These are phyloP conservation scores for Cutaneotrichosporon cavernicola DNA, from an alignment of 1,284 basidiomycete genomes.

Conservation along the genomic window DNA sequence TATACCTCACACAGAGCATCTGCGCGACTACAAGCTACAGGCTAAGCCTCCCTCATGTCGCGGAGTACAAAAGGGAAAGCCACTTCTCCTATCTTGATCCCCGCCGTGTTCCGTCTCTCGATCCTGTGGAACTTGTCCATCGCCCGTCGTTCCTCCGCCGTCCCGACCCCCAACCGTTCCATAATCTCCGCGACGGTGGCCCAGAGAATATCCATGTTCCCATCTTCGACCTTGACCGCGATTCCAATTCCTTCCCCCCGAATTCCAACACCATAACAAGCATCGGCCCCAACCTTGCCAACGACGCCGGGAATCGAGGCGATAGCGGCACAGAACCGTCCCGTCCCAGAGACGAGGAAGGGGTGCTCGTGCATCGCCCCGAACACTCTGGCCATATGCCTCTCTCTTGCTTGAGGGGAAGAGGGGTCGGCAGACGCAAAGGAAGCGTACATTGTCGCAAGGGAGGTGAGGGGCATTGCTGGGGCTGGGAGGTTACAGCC, in stretches of 20 bases:
- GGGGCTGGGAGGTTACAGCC: constrained; percentile 20
- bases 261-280: constrained; percentile 8
- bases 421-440: constrained; percentile 3
- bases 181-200: constrained; percentile 12
- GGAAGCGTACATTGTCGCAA: constrained; percentile 11
- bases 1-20: too few species aligned
- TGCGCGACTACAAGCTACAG: too few species aligned
- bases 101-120: constrained; percentile 4
- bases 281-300: constrained; percentile 15
- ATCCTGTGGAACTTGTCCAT: neutral
- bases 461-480: constrained; percentile 8
- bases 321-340: constrained; percentile 10
- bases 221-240: constrained; percentile 17
- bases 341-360: neutral
- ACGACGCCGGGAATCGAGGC: neutral
- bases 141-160: neutral
- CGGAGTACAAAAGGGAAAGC: constrained; percentile 2
- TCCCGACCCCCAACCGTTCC: constrained; percentile 9
- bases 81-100: neutral
- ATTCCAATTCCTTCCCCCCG: constrained; percentile 5
- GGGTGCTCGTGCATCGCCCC: neutral
- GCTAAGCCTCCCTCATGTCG: neutral
- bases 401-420: neutral
- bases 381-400: constrained; percentile 7
- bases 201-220: constrained; percentile 6